Evolutionary conservation across 2,329 filamentous ascomycete genomes (phyloP), one percentile per base, ranked within the genome.

Genomic region (Aspergillus thermomutatus): DNA sequence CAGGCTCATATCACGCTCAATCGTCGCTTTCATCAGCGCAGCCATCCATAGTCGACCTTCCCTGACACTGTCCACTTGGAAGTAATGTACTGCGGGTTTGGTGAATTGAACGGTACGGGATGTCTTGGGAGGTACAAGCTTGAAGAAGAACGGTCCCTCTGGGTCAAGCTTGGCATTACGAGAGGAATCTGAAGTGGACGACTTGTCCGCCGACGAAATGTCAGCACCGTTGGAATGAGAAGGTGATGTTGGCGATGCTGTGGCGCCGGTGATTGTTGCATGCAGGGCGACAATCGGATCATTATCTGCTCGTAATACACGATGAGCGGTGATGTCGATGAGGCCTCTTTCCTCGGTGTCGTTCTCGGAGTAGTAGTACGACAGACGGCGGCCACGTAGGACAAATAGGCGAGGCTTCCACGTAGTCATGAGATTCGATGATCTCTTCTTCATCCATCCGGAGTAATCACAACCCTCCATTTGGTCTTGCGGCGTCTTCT

Each of bases 401-500:
- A 99, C 88, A 69, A 99, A 99, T n/a, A 97, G 82, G 11, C 94
- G 87, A 11, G 92, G 90, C 70, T 97, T 99, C 94, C 94, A 99
- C 1, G 92, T 96, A 2, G 92, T 92, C 88, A 99, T 96, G 34
- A 97, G 80, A 68, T 93, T 94, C 1, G 91, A 93, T 58, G 91
- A 96, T 75, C 95, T 92, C 82, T 99, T 99, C 81, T 94, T 97
- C 94, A 99, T 99, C 94, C 94, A 99, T 1, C 94, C 94, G 67
- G 88, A 93, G 72, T 96, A 97, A 69, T 99, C 93, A 54, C 91
- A 93, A 59, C 86, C 87, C 60, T 86, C 79, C 75, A 96, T 94
- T 59, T 93, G 92, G 70, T 96, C 91, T 54, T 86, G 81, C 0
- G 94, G 94, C 0, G 84, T 78, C 58, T 93, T 89, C 74, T 92